Evolutionary conservation across 495 filamentous ascomycete genomes (phyloP), one percentile per base, ranked within the genome.

Genomic region (Neurospora sp.): DNA sequence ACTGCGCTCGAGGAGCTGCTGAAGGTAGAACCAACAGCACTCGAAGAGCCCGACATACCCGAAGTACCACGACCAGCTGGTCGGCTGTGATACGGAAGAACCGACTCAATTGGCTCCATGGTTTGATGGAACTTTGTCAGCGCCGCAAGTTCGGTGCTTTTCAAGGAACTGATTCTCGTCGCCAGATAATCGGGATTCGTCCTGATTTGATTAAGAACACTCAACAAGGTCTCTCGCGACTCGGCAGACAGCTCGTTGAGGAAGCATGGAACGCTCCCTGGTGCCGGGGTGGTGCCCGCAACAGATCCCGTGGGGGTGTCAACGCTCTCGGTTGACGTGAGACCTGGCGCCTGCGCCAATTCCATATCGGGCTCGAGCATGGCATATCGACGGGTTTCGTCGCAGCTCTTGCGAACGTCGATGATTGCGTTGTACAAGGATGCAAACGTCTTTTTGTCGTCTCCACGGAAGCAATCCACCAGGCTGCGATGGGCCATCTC

Each of bases 361-460:
- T 92, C 88, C 82, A 91, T 85, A 79, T 92, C 90, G 10, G 88
- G 89, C 75, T 92, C 91, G 82, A 92, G 77, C 40, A 92, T 81
- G 48, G 90, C 90, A 84, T 89, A 91, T 40, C 88, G 85, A 72
- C 89, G 85, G 39, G 88, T 90, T 73, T 89, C 88, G 78, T 92
- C 90, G 85, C 93, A 97, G 37, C 92, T 93, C 78, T 92, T 92
- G 82, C 92, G 89, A 70, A 97, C 91, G 82, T 97, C 93, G 83
- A 94, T 90, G 74, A 97, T 86, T 70, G 93, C 91, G 85, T 95
- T 92, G 81, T 94, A 97, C 69, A 97, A 85, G 78, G 88, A 88
- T 71, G 91, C 92, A 83, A 99, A 99, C 76, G 87, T 90, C 77
- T 90, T 90, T 84, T 96, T 97, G 81, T 98, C 93, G 79, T 97